These are phyloP conservation scores for Trichaptum fuscoviolaceum DNA, from an alignment of 768 basidiomycete genomes.

Conservation along the genomic window DNA sequence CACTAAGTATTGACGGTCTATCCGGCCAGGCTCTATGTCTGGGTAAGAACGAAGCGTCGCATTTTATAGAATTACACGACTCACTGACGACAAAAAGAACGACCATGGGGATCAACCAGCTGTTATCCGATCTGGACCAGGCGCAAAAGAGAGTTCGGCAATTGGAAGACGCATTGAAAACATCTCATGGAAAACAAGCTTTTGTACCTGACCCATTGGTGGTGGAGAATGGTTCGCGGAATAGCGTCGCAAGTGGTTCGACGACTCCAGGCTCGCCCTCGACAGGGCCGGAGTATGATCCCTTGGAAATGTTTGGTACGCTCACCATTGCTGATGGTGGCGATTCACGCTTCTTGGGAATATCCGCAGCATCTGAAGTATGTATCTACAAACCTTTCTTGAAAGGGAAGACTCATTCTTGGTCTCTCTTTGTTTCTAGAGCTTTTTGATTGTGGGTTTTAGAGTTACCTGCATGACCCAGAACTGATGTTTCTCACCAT, in stretches of 20 bases:
- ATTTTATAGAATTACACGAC: not conserved
- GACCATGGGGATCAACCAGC: conserved; percentile 58
- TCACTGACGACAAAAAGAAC: conserved; percentile 42
- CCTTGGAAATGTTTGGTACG: not conserved
- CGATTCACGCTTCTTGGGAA: not conserved
- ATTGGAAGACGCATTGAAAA: conserved; percentile 43
- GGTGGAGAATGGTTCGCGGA: conserved; percentile 22
- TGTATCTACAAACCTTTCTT: not conserved
- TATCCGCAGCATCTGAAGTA: conserved; percentile 37
- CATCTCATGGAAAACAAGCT: conserved; percentile 6
- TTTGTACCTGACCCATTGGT: not conserved
- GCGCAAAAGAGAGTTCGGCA: conserved; percentile 61
- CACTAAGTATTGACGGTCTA: not conserved
- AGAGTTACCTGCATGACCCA: not conserved
- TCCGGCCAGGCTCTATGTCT: not conserved
- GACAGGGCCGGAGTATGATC: not conserved
- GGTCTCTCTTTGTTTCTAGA: not conserved
- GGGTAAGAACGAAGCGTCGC: no score
- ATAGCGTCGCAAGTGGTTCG: conserved; percentile 4
- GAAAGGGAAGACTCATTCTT: not conserved
- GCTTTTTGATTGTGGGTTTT: not conserved
- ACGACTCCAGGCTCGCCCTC: not conserved
- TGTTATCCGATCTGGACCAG: conserved; percentile 11
- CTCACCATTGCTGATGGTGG: not conserved
- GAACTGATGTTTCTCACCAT: not conserved